Evolutionary conservation across 2,329 filamentous ascomycete genomes (phyloP), one percentile per base, ranked within the genome.

Genomic region (Albophoma yamanashiensis): DNA sequence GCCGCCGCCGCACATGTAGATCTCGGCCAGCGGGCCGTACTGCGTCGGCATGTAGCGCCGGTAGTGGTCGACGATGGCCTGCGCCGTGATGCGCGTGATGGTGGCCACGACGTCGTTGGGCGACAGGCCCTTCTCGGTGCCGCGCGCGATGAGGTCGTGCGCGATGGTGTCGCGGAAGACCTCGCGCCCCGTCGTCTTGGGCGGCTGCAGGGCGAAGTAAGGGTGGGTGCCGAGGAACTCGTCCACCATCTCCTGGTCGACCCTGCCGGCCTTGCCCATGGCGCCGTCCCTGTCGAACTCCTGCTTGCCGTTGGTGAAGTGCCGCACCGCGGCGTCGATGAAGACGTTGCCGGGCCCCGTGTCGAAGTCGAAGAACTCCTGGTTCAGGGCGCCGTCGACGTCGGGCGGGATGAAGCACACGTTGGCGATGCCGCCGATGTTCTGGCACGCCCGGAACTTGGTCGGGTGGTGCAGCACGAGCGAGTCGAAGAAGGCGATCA

Each of bases 1-100:
- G 22, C 82, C 82, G 6, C 80, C 81, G 14, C 83, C 83, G 67
- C 82, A 85, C 77, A 86, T 81, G 73, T 82, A 86, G 43, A 86
- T 76, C 70, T 86, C 82, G 5, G 74, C 76, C 59, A 84, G 75
- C 17, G 68, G 67, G 12, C 69, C 68, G 57, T 75, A 70, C 27
- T 76, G 67, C 17, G 64, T 64, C 6, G 79, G 77, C 55, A 78
- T 76, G 61, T 82, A 83, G 39, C 79, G 76, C 11, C 70, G 69
- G 67, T 74, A 78, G 63, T 77, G 75, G 42, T 75, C 68, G 20
- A 85, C 78, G 39, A 86, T 84, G 25, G 82, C 79, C 67, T 85
- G 78, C 0, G 83, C 78, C 0, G 82, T 85, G 65, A 86, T 79
- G 27, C 82, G 76, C 11, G 84, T 86, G 47, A 85, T 75, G 0